Evolutionary conservation across 139 green algal genomes (phyloP).

Genomic region (Chlamydomonas eustigma): DNA sequence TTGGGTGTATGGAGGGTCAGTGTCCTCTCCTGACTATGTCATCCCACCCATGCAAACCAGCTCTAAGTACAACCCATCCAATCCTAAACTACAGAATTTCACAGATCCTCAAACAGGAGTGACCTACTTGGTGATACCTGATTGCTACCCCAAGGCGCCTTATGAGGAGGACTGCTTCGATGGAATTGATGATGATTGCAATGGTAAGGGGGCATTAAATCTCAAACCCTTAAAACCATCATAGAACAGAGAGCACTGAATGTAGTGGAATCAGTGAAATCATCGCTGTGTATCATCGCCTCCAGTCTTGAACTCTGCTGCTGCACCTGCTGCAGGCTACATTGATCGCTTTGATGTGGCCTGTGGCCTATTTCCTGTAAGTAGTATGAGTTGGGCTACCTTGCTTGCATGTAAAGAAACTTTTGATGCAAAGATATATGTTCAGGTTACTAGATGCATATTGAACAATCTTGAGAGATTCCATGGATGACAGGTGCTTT

Average conservation of each 20-base stretch:
- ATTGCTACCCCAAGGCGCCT: not conserved
- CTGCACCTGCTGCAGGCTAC: not conserved
- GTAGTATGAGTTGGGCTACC: constrained; percentile 1
- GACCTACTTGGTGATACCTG: not conserved
- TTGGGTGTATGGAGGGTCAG: constrained; percentile 3
- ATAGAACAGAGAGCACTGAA: no score
- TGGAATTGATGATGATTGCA: constrained; percentile 40
- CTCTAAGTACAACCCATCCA: not conserved
- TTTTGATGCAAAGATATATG: no score
- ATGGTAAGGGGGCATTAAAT: constrained; percentile 15
- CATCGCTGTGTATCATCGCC: no score
- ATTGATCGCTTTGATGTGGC: constrained; percentile 28
- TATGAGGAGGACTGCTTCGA: constrained; percentile 24
- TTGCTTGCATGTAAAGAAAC: no score
- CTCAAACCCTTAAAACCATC: no score
- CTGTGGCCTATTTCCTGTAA: constrained; percentile 28
- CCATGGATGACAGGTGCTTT: not conserved
- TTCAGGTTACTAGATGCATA: no score
- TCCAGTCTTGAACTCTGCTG: no score
- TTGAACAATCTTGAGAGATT: no score
- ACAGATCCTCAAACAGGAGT: not conserved
- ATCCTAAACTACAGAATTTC: constrained; percentile 11
- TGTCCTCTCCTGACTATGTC: not conserved
- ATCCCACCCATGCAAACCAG: not conserved
- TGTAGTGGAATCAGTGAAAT: no score